Evolutionary conservation across 2,329 filamentous ascomycete species (phyloP), one percentile per base, ranked within the genome.

Genomic region (Elsinoe ampelina): DNA sequence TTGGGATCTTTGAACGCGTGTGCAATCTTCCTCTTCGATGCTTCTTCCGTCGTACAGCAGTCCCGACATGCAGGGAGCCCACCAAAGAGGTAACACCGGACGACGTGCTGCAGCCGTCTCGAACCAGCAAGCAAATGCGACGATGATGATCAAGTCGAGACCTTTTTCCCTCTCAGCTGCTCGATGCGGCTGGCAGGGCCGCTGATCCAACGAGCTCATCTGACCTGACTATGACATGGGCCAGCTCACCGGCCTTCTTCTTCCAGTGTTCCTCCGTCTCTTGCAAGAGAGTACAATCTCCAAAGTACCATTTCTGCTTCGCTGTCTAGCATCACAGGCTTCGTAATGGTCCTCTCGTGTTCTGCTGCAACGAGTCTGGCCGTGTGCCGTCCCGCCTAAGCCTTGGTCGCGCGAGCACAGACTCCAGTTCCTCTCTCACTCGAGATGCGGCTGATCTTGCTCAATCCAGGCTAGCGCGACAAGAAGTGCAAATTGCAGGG

Each of bases 401-500:
- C 48, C 32, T 34, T 52, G 13, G 13, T 51, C 48, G 36, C 48
- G 26, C 26, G 8, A 50, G 45, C 45, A 36, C 45, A 50, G 45
- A 50, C 45, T 30, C 20, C 45, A 26, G 32, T 52, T 34, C 30
- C 32, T 36, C 32, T n/a, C n/a, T 20, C 48, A 17, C 11, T 22
- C 17, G 5, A 26, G 34, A 15, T 34, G 34, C 15, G 35, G 48
- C 35, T 26, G 32, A 26, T 39, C 48, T 52, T 19, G 17, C 30
- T 39, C 34, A 7, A 17, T 52, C 12, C 6, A 17, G 48, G 11
- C n/a, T 52, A 52, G 48, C 48, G 11, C 48, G 32, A 15, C n/a
- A 39, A 39, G 13, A 39, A 34, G 26, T 50, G 45, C 17, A 52
- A 52, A 52, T 52, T 52, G 38, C 36, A 52, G 48, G 48, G 48